Evolutionary conservation across 169 alveolate species (phyloP).

Genomic region (Cryptosporidium tyzzeri): DNA sequence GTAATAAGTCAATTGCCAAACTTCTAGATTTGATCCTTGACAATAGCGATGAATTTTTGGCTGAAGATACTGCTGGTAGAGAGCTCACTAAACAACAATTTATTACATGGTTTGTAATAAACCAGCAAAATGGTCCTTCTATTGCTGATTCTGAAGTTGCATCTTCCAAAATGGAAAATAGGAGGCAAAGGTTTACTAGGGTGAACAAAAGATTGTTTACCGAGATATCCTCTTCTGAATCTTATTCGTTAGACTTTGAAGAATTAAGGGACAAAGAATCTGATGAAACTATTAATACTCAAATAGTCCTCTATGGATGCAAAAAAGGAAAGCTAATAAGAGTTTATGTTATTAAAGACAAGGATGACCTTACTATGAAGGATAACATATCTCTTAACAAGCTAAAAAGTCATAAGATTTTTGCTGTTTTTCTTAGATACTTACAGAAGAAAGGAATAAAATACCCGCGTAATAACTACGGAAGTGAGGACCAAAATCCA

Average conservation of each 20-base stretch:
- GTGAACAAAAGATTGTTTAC: slow-evolving; percentile 66
- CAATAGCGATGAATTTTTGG: slow-evolving; percentile 42
- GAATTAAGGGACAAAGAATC: slow-evolving; percentile 60
- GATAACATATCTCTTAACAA: slow-evolving; percentile 46
- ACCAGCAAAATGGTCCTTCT: slow-evolving; percentile 73
- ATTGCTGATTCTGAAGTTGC: slow-evolving; percentile 45
- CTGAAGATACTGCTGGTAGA: slow-evolving; percentile 69
- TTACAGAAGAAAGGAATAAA: slow-evolving; percentile 60
- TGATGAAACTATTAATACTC: slow-evolving; percentile 41
- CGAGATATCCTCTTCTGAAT: slow-evolving; percentile 37
- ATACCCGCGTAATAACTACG: slow-evolving; percentile 38
- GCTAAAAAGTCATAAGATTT: slow-evolving; percentile 40
- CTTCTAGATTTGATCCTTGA: slow-evolving; percentile 46
- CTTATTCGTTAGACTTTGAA: slow-evolving; percentile 67
- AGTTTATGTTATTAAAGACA: slow-evolving; percentile 70
- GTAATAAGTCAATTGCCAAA: slow-evolving; percentile 48
- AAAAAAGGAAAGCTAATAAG: slow-evolving; percentile 48
- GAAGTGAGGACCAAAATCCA: slow-evolving; percentile 12
- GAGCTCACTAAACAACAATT: slow-evolving; percentile 74
- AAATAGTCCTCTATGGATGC: slow-evolving; percentile 64
- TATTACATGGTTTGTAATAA: slow-evolving; percentile 70
- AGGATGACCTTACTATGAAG: slow-evolving; percentile 54
- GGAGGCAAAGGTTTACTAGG: slow-evolving; percentile 33
- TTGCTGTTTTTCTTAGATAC: slow-evolving; percentile 70
- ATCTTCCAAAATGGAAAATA: slow-evolving; percentile 29